Evolutionary conservation across 108 stramenopile genomes (phyloP), one percentile per base, ranked within the genome.

Genomic region (Fragilaria crotonensis): DNA sequence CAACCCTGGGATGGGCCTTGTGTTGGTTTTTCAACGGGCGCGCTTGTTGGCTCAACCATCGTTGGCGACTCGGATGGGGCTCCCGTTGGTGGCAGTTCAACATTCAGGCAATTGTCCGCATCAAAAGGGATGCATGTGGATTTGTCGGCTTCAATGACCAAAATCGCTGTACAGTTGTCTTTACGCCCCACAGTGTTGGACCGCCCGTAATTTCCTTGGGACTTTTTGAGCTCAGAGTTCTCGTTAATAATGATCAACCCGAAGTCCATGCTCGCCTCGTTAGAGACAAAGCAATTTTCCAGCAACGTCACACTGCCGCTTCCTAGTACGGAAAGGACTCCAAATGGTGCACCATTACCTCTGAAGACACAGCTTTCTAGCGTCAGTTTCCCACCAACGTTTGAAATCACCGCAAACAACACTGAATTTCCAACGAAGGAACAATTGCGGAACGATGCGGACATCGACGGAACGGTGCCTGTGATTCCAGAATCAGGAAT

Each of bases 361-460:
- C 14, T n/a, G 7, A 56, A 56, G 4, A 56, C 32, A 26, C 32
- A 22, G n/a, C 30, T 18, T 3, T 56, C 33, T 3, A 56, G 2
- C 20, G 54, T 36, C 2, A 56, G 2, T 1, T 21, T n/a, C 23
- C 54, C 54, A 33, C 54, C 54, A 19, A 56, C n/a, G 23, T 56
- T 56, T 3, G 23, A 18, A 21, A 56, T 32, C 4, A 31, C 30
- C 19, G 54, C 30, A 56, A 21, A 33, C 7, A 14, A 41, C 14
- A 14, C 36, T 41, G 36, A 11, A 41, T 27, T 56, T 31, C 21
- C 32, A 14, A 31, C 2, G 3, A 32, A 56, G 3, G 23, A 5
- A 22, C 54, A 56, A 33, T 56, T 31, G 54, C 18, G 31, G 19
- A 56, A 33, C 19, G 1, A 17, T 19, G 23, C 17, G 18, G 33